Conservation (phyloP, 257 asterid genomes). For the Schizonepeta tenuifolia region DNA sequence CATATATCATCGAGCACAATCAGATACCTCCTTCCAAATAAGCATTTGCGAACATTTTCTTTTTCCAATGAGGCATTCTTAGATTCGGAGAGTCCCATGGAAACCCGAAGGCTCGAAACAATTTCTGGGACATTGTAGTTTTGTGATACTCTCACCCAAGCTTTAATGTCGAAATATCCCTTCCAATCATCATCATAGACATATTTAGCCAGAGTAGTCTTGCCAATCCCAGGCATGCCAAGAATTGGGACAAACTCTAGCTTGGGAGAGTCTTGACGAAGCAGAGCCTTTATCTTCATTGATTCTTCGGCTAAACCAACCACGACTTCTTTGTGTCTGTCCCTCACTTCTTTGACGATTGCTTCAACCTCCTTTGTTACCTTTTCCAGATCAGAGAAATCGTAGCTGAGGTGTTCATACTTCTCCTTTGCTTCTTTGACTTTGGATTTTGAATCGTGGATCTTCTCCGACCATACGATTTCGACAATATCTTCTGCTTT, state of each 20-base stretch:
- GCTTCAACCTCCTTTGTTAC: constrained; percentile 18
- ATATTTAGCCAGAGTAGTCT: constrained; percentile 3
- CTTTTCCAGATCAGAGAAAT: constrained; percentile 3
- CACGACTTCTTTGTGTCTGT: constrained; percentile 12
- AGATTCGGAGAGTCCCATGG: constrained; percentile 6
- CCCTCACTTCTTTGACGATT: constrained; percentile 11
- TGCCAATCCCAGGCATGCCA: constrained; percentile 23
- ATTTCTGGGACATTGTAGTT: neutral
- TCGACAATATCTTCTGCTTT: constrained; percentile 20
- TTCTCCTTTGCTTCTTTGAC: neutral
- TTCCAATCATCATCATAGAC: neutral
- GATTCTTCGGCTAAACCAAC: neutral
- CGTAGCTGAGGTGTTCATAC: neutral
- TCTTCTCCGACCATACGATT: neutral
- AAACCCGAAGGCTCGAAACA: neutral
- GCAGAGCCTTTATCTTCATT: neutral
- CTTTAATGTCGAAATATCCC: neutral
- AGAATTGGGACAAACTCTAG: neutral
- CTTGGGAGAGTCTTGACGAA: neutral
- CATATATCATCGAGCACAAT: constrained; percentile 31
- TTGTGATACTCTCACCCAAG: constrained; percentile 5
- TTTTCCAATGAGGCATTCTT: neutral
- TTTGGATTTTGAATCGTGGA: neutral
- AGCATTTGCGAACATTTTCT: neutral
- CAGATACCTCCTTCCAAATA: constrained; percentile 5